Base-by-base conservation (phyloP, 345 rosid species). In the Euclidium syriacum region DNA sequence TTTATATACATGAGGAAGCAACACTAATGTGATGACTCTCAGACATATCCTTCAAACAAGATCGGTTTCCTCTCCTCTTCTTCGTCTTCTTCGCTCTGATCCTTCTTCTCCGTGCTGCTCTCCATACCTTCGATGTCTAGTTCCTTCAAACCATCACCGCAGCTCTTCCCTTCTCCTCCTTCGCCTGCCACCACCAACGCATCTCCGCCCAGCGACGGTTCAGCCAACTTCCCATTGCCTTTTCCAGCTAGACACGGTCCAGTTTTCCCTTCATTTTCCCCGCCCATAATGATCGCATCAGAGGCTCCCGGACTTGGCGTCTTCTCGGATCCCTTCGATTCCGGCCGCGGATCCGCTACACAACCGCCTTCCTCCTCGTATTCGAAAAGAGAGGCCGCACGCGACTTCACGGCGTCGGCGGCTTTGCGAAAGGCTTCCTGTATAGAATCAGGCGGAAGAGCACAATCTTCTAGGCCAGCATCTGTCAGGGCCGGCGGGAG, bases 381-480 rank as follows among this genome's bases (percentile, higher is more conserved):
- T 8, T 77, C 40, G 49, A 81, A 73, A 73, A 83, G 19, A n/a
- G 82, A 70, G 52, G 77, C 39, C 22, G 86, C 82, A 20, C 83
- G 78, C 0, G 85, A 83, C 18, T 78, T 77, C 10, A 81, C 81
- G 4, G 85, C 75, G 9, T 83, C 50, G 12, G 86, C 92, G 1
- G 90, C 96, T 69, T 73, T 83, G 15, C 78, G 73, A 73, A 88
- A 83, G 49, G 92, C 88, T 69, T 85, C 86, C 11, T 71, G 78
- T 55, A 81, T 87, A 56, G 84, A 72, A 1, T 85, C 91, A 2
- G 81, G 81, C 2, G 86, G 87, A 1, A 85, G 64, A 26, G 95
- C 89, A 52, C 87, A 85, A 64, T 88, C 87, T 49, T 83, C 90
- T 38, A 88, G 83, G 7, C 96, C 86, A 10, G 90, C 90, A 33